A percentile compares a stretch with the other conserved stretches of the same genome.
phyloP scores from a whole-genome alignment of 2,329 filamentous ascomycete species.

The Microsporum ferrugineum region DNA sequence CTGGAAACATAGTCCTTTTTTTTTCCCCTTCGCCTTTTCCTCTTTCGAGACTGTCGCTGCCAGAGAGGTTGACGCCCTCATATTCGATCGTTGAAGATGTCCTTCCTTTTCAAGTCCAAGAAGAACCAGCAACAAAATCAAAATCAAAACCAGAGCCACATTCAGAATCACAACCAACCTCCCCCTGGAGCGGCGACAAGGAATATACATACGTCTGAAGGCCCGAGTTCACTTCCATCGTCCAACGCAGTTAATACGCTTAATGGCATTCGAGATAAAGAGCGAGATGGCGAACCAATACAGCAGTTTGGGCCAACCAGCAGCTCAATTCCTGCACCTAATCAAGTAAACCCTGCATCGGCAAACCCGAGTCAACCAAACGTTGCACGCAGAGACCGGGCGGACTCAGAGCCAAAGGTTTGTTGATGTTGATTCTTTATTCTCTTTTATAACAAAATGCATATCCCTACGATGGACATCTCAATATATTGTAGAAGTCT shows the following conservation, averaged over 20 bases:
- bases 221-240: conserved; percentile 30
- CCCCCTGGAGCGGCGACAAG: conserved; percentile 19
- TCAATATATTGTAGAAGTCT: not conserved
- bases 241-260: conserved; percentile 26
- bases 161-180: not conserved
- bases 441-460: too few relatives aligned
- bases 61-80: not conserved
- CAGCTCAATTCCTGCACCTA: conserved; percentile 48
- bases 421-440: conserved; percentile 16
- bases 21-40: not conserved
- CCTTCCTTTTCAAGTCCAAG: conserved; percentile 74
- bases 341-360: conserved; percentile 56
- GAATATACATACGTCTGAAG: conserved; percentile 48
- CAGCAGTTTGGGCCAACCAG: conserved; percentile 54
- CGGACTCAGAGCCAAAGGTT: conserved; percentile 46
- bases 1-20: not conserved
- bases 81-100: conserved; percentile 43
- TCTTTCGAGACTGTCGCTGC: not conserved
- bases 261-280: conserved; percentile 36
- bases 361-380: conserved; percentile 56
- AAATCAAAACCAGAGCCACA: not conserved
- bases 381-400: conserved; percentile 46
- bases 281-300: conserved; percentile 25
- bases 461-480: too few relatives aligned
- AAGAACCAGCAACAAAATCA: conserved; percentile 45